phyloP scores from a whole-genome alignment of 176 grass and related monocot genomes.

The Saccharum spontaneum region DNA sequence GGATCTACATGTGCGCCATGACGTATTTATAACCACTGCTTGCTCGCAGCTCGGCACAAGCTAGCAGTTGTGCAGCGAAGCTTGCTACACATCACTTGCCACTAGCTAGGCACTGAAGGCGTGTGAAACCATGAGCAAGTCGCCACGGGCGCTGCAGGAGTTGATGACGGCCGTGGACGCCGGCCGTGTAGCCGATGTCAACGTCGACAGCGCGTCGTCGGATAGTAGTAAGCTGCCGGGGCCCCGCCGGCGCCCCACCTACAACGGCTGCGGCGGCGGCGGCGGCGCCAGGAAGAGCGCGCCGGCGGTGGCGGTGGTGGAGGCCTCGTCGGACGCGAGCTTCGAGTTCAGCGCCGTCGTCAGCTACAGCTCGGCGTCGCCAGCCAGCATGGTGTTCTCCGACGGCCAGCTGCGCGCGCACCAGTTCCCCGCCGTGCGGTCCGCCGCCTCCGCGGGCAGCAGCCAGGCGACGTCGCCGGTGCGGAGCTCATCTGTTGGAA shows the following conservation, averaged over 20 bases:
- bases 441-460: not conserved
- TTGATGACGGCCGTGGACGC: constrained; percentile 35
- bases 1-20: not conserved
- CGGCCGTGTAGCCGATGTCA: not conserved
- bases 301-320: not conserved
- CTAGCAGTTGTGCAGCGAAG: too few species aligned
- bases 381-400: constrained; percentile 54
- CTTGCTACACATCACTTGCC: not conserved
- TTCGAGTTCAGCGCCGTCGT: constrained; percentile 44
- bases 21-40: not conserved
- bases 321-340: constrained; percentile 8
- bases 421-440: constrained; percentile 42
- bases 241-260: not conserved
- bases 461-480: constrained; percentile 18
- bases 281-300: not conserved
- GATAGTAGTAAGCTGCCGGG: not conserved
- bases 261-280: not conserved
- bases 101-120: not conserved
- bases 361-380: constrained; percentile 42
- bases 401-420: constrained; percentile 51
- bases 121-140: constrained; percentile 6
- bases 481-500: not conserved
- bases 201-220: not conserved
- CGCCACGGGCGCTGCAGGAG: constrained; percentile 14
- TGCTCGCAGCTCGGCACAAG: too few species aligned